These are phyloP conservation scores for Pleurotus djamor DNA, from an alignment of 768 basidiomycete genomes.

Conservation along the genomic window DNA sequence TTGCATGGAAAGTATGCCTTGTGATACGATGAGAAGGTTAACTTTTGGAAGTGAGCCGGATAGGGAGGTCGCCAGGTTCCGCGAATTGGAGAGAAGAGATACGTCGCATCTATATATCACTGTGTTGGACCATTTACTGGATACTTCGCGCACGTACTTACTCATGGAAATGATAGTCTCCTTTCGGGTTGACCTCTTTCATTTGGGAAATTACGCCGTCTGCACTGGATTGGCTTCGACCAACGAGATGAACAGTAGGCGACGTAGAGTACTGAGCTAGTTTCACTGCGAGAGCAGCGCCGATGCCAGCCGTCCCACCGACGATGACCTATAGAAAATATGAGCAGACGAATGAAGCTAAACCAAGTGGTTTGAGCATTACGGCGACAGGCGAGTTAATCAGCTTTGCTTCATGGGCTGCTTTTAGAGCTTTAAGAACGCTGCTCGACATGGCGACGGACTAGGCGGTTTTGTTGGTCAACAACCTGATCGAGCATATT, in stretches of 20 bases:
- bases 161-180: conserved; percentile 1
- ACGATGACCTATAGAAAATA: too few species aligned
- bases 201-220: background rate
- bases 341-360: too few species aligned
- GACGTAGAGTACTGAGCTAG: background rate
- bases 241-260: background rate
- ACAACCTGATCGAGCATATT: too few species aligned
- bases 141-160: background rate
- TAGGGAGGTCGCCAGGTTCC: background rate
- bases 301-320: conserved; percentile 1
- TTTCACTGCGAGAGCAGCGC: background rate
- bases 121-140: background rate
- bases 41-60: conserved; percentile 31
- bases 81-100: background rate
- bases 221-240: background rate
- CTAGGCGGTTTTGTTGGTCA: too few species aligned
- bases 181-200: background rate
- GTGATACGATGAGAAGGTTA: conserved; percentile 50
- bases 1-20: conserved; percentile 35
- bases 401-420: too few species aligned
- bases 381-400: too few species aligned
- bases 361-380: too few species aligned
- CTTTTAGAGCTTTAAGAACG: too few species aligned
- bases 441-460: too few species aligned
- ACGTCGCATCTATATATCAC: background rate